phyloP scores from a whole-genome alignment of 2,329 filamentous ascomycete species.

The Penicillium sp. region DNA sequence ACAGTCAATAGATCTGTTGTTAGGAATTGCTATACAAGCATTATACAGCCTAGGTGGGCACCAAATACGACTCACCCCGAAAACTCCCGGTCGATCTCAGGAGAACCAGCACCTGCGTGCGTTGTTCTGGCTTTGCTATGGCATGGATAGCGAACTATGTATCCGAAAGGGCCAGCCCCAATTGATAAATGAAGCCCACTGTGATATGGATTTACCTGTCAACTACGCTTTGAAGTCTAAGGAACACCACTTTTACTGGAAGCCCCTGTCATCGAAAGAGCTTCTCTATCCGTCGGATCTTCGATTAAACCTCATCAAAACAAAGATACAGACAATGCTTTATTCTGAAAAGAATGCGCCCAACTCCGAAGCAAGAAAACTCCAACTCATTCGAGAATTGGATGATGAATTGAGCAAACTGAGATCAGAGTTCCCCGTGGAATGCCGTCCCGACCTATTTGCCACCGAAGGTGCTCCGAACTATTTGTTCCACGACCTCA shows the following conservation, averaged over 20 bases:
- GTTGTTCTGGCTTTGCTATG: slow-evolving; percentile 27
- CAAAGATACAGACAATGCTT: slow-evolving; percentile 20
- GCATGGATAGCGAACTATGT: slow-evolving; percentile 24
- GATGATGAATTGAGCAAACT: slow-evolving; percentile 23
- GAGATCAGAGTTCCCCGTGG: slow-evolving; percentile 17
- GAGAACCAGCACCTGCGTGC: slow-evolving; percentile 20
- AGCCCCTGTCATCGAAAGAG: slow-evolving; percentile 18
- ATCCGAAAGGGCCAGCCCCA: slow-evolving; percentile 21
- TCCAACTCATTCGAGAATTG: slow-evolving; percentile 25
- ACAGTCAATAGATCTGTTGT: slow-evolving; percentile 17
- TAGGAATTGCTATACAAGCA: slow-evolving; percentile 23
- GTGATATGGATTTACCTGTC: slow-evolving; percentile 23
- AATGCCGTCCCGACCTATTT: slow-evolving; percentile 20
- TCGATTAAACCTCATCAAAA: slow-evolving; percentile 24
- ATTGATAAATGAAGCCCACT: slow-evolving; percentile 22
- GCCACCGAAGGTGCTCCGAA: slow-evolving; percentile 16
- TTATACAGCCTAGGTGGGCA: slow-evolving; percentile 22
- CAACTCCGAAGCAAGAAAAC: slow-evolving; percentile 17
- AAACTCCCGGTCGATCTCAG: slow-evolving; percentile 1
- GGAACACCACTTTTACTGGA: slow-evolving; percentile 21
- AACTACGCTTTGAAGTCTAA: slow-evolving; percentile 19
- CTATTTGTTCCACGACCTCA: slow-evolving; percentile 25
- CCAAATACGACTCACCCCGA: background rate
- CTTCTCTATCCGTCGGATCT: slow-evolving; percentile 28
- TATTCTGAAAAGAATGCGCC: slow-evolving; percentile 17